Percentiles rank a stretch among this genome's conserved stretches.
Evolutionary conservation across 139 green algal genomes (phyloP).

Genomic region (Chlamydomonas applanata): DNA sequence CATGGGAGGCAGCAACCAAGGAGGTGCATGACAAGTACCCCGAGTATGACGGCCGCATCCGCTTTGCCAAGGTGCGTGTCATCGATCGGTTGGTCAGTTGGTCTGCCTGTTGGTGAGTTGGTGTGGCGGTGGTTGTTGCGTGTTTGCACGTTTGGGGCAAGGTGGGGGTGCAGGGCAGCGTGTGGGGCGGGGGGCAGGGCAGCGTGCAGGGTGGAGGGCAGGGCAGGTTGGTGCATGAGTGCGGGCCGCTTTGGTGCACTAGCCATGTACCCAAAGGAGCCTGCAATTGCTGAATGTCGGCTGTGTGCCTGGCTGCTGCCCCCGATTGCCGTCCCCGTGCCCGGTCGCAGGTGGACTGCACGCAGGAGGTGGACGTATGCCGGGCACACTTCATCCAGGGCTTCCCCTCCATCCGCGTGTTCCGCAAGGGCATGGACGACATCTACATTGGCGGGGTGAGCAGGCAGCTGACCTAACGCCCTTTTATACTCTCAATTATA

Average conservation of each 20-base stretch:
- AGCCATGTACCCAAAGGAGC: too few species aligned
- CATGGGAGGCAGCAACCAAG: constrained; percentile 89
- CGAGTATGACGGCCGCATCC: constrained; percentile 80
- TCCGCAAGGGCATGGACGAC: constrained; percentile 85
- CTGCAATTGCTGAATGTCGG: not conserved
- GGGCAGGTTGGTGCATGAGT: too few species aligned
- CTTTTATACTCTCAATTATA: too few species aligned
- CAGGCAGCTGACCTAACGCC: too few species aligned
- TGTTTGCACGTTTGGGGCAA: too few species aligned
- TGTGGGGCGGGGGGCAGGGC: too few species aligned
- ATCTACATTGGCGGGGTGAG: constrained; percentile 42
- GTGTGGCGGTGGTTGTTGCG: too few species aligned
- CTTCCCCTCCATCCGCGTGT: constrained; percentile 95
- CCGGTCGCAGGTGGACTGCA: constrained; percentile 85
- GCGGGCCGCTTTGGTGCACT: not conserved
- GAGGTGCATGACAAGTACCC: constrained; percentile 87
- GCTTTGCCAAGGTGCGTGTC: constrained; percentile 82
- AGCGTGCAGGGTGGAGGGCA: too few species aligned
- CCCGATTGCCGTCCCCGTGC: not conserved
- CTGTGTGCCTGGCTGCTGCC: not conserved
- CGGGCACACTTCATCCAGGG: constrained; percentile 85
- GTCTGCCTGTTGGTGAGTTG: too few species aligned
- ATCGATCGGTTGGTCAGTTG: too few species aligned
- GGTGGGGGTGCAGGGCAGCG: too few species aligned
- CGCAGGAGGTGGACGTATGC: constrained; percentile 80